Conservation (phyloP, 805 yeast genomes). For the Saccharomycopsis babjevae region DNA sequence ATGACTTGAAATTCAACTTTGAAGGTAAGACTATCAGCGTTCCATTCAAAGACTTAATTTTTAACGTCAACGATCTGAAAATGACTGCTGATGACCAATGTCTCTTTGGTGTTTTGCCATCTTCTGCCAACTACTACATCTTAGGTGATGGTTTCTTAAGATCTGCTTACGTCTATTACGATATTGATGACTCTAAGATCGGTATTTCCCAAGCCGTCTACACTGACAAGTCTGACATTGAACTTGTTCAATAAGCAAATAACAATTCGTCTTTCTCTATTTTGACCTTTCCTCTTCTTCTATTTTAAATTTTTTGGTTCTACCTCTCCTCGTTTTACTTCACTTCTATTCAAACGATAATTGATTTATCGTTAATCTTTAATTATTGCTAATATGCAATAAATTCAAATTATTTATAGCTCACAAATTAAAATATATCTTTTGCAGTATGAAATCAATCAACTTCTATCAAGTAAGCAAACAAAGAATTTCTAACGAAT, state of each 20-base stretch:
- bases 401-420: too few species aligned
- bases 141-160: constrained; percentile 49
- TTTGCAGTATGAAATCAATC: neutral
- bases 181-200: constrained; percentile 34
- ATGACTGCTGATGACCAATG: constrained; percentile 23
- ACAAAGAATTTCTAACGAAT: too few species aligned
- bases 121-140: constrained; percentile 29
- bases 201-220: constrained; percentile 36
- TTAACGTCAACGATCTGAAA: constrained; percentile 2
- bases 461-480: neutral
- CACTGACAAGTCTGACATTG: constrained; percentile 22
- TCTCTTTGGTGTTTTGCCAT: constrained; percentile 32
- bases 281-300: neutral
- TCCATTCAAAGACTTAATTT: constrained; percentile 33
- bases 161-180: constrained; percentile 44
- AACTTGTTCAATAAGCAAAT: constrained; percentile 18
- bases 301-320: neutral
- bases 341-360: neutral
- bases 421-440: neutral
- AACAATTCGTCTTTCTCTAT: neutral
- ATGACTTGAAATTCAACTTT: constrained; percentile 40
- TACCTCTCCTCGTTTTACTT: neutral
- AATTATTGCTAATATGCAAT: neutral
- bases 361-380: neutral
- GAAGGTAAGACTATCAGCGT: constrained; percentile 47